Evolutionary conservation across 2,329 filamentous ascomycete species (phyloP).

Genomic region (Pseudogymnoascus destructans): DNA sequence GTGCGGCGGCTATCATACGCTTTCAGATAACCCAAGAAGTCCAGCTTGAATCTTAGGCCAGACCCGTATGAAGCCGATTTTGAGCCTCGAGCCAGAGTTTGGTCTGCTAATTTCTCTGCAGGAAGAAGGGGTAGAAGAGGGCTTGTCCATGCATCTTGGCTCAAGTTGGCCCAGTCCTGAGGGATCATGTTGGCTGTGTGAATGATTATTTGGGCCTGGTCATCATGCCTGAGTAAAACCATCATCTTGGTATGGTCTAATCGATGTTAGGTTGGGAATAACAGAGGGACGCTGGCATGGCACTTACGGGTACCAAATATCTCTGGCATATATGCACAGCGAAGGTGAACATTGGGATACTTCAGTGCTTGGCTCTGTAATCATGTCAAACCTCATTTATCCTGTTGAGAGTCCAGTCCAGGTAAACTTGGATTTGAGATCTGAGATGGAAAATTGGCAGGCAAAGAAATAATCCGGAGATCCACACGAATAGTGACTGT

Average conservation of each 20-base stretch:
- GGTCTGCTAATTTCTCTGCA: not conserved
- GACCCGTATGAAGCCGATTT: slow-evolving; percentile 34
- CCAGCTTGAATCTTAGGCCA: slow-evolving; percentile 60
- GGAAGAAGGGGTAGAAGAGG: slow-evolving; percentile 47
- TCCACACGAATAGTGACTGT: not conserved
- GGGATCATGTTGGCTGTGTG: slow-evolving; percentile 88
- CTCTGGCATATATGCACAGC: slow-evolving; percentile 67
- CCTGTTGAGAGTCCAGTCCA: not conserved
- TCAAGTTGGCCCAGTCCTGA: slow-evolving; percentile 80
- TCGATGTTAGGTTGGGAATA: not conserved
- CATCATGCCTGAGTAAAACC: slow-evolving; percentile 65
- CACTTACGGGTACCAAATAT: slow-evolving; percentile 75
- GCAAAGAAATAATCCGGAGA: not conserved
- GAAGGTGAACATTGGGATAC: slow-evolving; percentile 55
- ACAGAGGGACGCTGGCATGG: slow-evolving; percentile 21
- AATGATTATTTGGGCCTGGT: slow-evolving; percentile 64
- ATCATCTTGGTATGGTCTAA: slow-evolving; percentile 60
- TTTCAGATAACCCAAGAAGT: slow-evolving; percentile 58
- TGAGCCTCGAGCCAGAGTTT: not conserved
- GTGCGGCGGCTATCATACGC: slow-evolving; percentile 50
- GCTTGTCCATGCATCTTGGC: slow-evolving; percentile 69
- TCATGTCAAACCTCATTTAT: not conserved
- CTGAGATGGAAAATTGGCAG: not conserved
- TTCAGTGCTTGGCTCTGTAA: slow-evolving; percentile 44
- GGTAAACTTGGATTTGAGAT: not conserved